A percentile compares a stretch with the other conserved stretches of the same genome.
Conservation (phyloP, 2,329 filamentous ascomycete species). For the Dothiorella sarmentorum region DNA sequence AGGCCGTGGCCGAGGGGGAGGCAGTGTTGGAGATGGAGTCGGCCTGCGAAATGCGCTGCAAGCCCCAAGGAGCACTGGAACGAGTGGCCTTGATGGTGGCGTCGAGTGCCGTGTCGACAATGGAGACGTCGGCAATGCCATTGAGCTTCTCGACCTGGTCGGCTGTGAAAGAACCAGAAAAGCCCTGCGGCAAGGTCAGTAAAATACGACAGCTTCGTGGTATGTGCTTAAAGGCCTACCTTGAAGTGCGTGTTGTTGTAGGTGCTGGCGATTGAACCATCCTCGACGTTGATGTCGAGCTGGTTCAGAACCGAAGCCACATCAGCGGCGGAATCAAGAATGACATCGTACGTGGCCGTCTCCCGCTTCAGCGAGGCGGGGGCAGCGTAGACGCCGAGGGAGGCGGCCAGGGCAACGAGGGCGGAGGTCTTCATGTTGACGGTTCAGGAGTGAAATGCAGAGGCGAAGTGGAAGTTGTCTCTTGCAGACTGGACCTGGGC, state of each 20-base stretch:
- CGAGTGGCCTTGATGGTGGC: constrained; percentile 32
- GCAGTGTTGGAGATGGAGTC: constrained; percentile 24
- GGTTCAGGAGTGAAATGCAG: neutral
- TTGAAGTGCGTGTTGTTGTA: constrained; percentile 18
- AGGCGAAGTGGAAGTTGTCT: neutral
- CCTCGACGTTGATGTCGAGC: constrained; percentile 7
- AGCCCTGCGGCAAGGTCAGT: neutral
- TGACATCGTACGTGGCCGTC: constrained; percentile 12
- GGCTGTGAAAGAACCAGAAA: constrained; percentile 14
- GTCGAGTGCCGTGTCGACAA: constrained; percentile 6
- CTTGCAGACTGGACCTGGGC: neutral
- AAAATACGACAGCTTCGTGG: too few species aligned
- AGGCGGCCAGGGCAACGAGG: constrained; percentile 3
- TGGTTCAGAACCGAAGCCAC: neutral
- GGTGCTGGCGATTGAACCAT: constrained; percentile 5
- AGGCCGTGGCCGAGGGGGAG: constrained; percentile 32
- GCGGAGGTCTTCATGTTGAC: constrained; percentile 13
- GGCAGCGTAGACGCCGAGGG: constrained; percentile 7
- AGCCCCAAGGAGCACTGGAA: constrained; percentile 39
- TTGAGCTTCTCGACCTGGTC: constrained; percentile 6
- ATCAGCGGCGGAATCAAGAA: constrained; percentile 4
- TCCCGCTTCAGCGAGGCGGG: constrained; percentile 2
- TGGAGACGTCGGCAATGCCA: constrained; percentile 13
- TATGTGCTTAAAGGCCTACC: neutral
- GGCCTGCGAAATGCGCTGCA: constrained; percentile 40